Base-by-base conservation (phyloP, 805 yeast species). In the Zygoascus flipseniorum region DNA sequence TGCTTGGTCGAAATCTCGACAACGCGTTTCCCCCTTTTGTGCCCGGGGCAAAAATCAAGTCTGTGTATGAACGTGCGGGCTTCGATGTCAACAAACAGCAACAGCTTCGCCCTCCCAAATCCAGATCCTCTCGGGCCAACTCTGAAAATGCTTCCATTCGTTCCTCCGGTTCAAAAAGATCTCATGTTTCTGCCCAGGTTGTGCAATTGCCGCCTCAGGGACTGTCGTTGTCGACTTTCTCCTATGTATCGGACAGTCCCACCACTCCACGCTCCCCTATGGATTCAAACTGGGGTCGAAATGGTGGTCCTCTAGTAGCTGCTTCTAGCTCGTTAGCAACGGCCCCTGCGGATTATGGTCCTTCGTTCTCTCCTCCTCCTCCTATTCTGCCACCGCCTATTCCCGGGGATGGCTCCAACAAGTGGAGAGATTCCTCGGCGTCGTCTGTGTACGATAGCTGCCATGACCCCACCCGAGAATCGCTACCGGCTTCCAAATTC, bases 51-150 rank as follows among this genome's bases (percentile, higher is more conserved):
- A 59, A 56, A 18, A 58, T 64, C 51, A 70, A 67, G 41, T 62
- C 68, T 43, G 74, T 71, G 31, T 72, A 68, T 54, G 74, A 73
- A 56, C 67, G 74, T 13, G 76, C 76, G 4, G 76, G 76, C 9
- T 72, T 73, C 54, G 73, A 70, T 41, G 70, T 67, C 56, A 48
- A 51, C 9, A 50, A 49, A 8, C 42, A 44, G 13, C 28, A n/a
- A n/a, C 42, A 14, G 13, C 9, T 28, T 13, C 31, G 28, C 13
- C 48, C 48, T 23, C 23, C 28, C 4, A 45, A 28, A n/a, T 31
- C 31, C 2, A 9, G 19, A 11, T 28, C 48, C 11, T 43, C 28
- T 19, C 13, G 16, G 16, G 39, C 4, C 39, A 35, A 3, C 8
- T 35, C 39, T 11, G 13, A 11, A 13, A 35, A 13, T 8, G 16